Conservation (phyloP, 148 eudicot genomes). For the Pharnaceum exiguum region DNA sequence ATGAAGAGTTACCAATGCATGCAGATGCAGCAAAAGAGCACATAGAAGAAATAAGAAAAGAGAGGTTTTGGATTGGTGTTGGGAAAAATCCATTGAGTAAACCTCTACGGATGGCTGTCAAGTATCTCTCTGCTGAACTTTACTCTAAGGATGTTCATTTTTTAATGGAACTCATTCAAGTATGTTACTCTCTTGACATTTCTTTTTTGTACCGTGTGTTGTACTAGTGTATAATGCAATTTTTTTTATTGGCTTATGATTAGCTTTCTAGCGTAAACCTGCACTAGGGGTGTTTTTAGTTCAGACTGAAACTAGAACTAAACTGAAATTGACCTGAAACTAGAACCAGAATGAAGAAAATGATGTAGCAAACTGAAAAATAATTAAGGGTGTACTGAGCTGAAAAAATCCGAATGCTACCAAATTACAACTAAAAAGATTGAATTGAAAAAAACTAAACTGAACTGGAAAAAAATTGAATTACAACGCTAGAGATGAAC, state of each 20-base stretch:
- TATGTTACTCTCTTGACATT: background rate
- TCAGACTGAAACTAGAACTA: no score
- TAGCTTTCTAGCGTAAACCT: no score
- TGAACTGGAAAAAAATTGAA: no score
- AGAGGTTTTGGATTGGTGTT: slow-evolving; percentile 46
- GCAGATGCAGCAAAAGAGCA: slow-evolving; percentile 34
- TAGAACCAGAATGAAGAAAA: no score
- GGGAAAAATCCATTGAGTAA: slow-evolving; percentile 34
- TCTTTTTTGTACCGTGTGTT: background rate
- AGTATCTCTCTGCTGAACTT: slow-evolving; percentile 54
- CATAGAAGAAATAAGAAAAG: slow-evolving; percentile 45
- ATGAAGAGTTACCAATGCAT: background rate
- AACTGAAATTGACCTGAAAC: no score
- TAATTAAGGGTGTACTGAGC: no score
- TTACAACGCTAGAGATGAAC: no score
- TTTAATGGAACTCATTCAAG: slow-evolving; percentile 74
- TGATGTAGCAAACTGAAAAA: no score
- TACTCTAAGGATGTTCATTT: slow-evolving; percentile 64
- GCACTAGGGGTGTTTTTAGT: background rate
- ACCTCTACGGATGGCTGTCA: slow-evolving; percentile 43
- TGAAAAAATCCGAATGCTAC: no score
- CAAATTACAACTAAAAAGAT: no score
- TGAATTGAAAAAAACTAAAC: no score
- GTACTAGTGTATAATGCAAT: background rate
- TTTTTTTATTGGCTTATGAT: background rate